A percentile compares a stretch with the other conserved stretches of the same genome.
These are phyloP conservation scores for Multifurca ochricompacta DNA, from an alignment of 768 basidiomycete genomes.

Conservation along the genomic window DNA sequence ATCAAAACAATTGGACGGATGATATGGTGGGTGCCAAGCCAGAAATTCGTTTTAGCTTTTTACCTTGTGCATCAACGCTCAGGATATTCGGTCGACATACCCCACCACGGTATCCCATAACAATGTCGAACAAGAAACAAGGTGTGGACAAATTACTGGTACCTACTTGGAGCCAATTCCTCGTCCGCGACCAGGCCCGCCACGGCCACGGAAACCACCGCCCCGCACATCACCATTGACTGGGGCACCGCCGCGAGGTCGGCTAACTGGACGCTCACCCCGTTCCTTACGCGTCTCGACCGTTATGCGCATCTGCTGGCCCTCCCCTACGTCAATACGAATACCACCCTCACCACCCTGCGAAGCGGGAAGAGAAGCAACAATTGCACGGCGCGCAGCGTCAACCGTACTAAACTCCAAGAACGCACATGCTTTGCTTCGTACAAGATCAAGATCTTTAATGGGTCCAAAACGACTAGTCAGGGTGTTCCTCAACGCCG, in stretches of 20 bases:
- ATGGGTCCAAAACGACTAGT: constrained; percentile 66
- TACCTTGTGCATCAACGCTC: constrained; percentile 7
- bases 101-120: constrained; percentile 8
- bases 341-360: constrained; percentile 90
- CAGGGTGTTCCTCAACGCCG: constrained; percentile 43
- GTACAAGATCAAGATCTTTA: constrained; percentile 85
- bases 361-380: constrained; percentile 50
- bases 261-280: constrained; percentile 61
- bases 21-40: neutral
- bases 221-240: constrained; percentile 42
- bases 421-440: constrained; percentile 87
- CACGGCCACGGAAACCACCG: constrained; percentile 41
- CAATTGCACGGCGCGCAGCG: constrained; percentile 78
- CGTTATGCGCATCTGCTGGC: constrained; percentile 47
- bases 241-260: constrained; percentile 57
- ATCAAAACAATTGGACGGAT: neutral
- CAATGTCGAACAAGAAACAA: constrained; percentile 14
- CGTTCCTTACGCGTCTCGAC: constrained; percentile 92
- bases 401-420: constrained; percentile 79
- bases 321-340: constrained; percentile 59
- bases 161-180: constrained; percentile 29
- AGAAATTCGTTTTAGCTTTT: constrained; percentile 1
- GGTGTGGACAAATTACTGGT: neutral
- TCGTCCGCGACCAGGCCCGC: constrained; percentile 36
- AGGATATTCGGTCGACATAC: constrained; percentile 4